A percentile compares a stretch with the other conserved stretches of the same genome.
These are phyloP conservation scores for Solanum okadae DNA, from an alignment of 257 asterid species.

Conservation along the genomic window DNA sequence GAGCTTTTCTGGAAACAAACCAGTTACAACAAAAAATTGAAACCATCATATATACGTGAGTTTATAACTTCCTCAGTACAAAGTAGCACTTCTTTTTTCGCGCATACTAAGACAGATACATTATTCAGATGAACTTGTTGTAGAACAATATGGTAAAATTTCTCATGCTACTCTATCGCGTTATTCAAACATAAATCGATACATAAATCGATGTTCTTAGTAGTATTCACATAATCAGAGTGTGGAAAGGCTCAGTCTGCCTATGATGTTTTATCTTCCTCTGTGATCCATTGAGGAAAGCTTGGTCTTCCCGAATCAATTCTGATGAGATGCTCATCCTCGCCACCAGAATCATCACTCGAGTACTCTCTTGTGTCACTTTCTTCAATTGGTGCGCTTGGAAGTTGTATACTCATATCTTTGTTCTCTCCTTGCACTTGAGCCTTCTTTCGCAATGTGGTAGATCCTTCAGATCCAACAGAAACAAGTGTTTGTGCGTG, in stretches of 20 bases:
- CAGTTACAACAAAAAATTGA: neutral
- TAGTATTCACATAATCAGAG: neutral
- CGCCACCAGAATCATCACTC: constrained; percentile 82
- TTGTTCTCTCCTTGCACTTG: constrained; percentile 14
- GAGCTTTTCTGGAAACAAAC: neutral
- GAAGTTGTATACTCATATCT: constrained; percentile 2
- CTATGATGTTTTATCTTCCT: neutral
- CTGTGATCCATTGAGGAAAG: neutral
- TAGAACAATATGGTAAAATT: neutral
- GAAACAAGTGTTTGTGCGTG: constrained; percentile 24
- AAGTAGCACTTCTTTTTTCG: neutral
- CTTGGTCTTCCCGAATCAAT: constrained; percentile 63
- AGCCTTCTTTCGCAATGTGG: constrained; percentile 31
- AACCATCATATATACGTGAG: neutral
- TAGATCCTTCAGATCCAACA: constrained; percentile 68
- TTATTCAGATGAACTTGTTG: neutral
- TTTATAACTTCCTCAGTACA: neutral
- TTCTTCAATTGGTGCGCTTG: constrained; percentile 12
- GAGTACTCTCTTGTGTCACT: constrained; percentile 31
- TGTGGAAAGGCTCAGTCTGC: neutral
- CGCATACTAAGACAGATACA: neutral
- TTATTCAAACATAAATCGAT: neutral
- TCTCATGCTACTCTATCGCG: neutral
- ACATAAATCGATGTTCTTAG: neutral
- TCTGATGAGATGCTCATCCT: constrained; percentile 68